Percentiles rank a stretch among this genome's conserved stretches.
Evolutionary conservation across 768 basidiomycete species (phyloP).

Genomic region (Multifurca ochricompacta): DNA sequence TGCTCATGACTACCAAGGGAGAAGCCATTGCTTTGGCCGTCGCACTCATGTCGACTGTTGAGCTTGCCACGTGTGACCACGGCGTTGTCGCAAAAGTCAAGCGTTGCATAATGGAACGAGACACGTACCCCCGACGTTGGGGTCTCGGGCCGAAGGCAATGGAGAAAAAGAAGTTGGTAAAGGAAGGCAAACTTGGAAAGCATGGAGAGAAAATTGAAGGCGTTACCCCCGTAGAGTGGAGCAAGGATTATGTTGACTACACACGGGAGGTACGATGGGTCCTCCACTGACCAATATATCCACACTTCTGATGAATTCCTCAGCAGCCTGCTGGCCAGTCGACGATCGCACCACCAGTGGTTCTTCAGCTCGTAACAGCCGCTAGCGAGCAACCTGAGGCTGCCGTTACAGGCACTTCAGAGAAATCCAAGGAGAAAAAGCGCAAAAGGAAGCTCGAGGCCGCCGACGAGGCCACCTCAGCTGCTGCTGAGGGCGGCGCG

Average conservation of each 20-base stretch:
- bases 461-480: slow-evolving; percentile 36
- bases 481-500: slow-evolving; percentile 34
- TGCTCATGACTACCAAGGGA: slow-evolving; percentile 99
- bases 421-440: slow-evolving; percentile 71
- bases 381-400: slow-evolving; percentile 24
- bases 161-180: slow-evolving; percentile 97
- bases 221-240: slow-evolving; percentile 88
- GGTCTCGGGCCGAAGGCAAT: slow-evolving; percentile 95
- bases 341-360: slow-evolving; percentile 24
- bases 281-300: slow-evolving; percentile 25
- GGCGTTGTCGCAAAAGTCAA: slow-evolving; percentile 99
- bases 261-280: slow-evolving; percentile 47
- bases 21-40: slow-evolving; percentile 93
- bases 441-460: slow-evolving; percentile 72
- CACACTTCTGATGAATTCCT: background rate
- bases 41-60: slow-evolving; percentile 98
- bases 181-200: slow-evolving; percentile 95
- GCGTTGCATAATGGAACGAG: slow-evolving; percentile 98
- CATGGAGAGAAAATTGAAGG: slow-evolving; percentile 86
- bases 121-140: slow-evolving; percentile 97
- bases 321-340: slow-evolving; percentile 37
- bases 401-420: slow-evolving; percentile 31
- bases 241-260: slow-evolving; percentile 89
- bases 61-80: slow-evolving; percentile 95
- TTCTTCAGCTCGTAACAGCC: slow-evolving; percentile 20